Evolutionary conservation across 441 rosid species (phyloP).

Genomic region (Gossypium gossypioides): DNA sequence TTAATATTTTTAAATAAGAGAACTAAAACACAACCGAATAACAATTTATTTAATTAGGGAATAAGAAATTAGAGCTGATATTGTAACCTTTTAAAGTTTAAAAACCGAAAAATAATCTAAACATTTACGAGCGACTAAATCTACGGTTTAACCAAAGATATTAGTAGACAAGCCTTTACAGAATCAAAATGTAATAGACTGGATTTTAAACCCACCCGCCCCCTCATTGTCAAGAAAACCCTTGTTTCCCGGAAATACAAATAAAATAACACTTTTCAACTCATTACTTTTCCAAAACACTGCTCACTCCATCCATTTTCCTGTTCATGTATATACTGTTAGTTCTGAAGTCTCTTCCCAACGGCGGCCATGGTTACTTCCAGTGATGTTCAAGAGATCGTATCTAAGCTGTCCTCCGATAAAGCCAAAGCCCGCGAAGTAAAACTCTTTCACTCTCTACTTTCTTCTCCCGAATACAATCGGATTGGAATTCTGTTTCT

Average conservation of each 20-base stretch:
- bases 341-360: not conserved
- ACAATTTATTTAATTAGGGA: too few species aligned
- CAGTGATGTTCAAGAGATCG: constrained; percentile 70
- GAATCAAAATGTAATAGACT: too few species aligned
- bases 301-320: not conserved
- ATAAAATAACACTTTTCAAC: not conserved
- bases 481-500: not conserved
- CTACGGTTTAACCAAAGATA: too few species aligned
- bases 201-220: not conserved
- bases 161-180: too few species aligned
- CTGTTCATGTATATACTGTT: not conserved
- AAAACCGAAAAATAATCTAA: too few species aligned
- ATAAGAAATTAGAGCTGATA: too few species aligned
- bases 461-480: not conserved
- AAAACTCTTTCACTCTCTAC: constrained; percentile 9
- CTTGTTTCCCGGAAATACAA: not conserved
- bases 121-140: too few species aligned
- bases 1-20: too few species aligned
- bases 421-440: constrained; percentile 88
- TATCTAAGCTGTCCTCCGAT: constrained; percentile 82
- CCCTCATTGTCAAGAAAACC: not conserved
- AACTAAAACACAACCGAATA: too few species aligned
- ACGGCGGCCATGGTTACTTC: constrained; percentile 44
- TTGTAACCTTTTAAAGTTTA: too few species aligned
- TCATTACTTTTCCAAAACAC: not conserved